Conservation (phyloP, 2,329 filamentous ascomycete species). For the Amauroascus niger region DNA sequence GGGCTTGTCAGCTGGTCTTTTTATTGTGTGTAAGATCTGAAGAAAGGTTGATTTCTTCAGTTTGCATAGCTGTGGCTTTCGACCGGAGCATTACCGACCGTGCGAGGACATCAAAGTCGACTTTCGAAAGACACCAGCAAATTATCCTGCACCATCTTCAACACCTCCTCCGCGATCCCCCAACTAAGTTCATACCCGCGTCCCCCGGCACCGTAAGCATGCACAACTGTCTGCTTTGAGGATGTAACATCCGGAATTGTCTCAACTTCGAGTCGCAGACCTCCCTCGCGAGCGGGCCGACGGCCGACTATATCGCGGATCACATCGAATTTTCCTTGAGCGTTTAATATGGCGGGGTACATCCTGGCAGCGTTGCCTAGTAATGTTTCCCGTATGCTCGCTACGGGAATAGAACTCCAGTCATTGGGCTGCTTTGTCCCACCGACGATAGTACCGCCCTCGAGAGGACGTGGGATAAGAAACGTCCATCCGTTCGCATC, state of each 20-base stretch:
- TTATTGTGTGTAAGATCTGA: too few species aligned
- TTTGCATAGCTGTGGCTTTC: too few species aligned
- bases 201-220: constrained; percentile 53
- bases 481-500: constrained; percentile 57
- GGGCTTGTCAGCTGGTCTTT: too few species aligned
- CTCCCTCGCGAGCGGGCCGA: constrained; percentile 38
- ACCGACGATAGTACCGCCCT: constrained; percentile 56
- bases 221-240: constrained; percentile 31
- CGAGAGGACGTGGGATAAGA: constrained; percentile 51
- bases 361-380: constrained; percentile 36
- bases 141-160: constrained; percentile 30
- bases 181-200: constrained; percentile 54
- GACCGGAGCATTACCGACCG: too few species aligned
- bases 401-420: constrained; percentile 44
- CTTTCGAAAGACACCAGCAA: not conserved
- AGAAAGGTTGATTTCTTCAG: not conserved
- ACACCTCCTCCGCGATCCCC: constrained; percentile 48
- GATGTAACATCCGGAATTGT: constrained; percentile 19
- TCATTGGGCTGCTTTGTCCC: constrained; percentile 55
- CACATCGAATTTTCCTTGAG: constrained; percentile 33
- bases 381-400: constrained; percentile 40
- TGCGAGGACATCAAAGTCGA: constrained; percentile 3
- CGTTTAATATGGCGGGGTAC: constrained; percentile 34
- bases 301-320: constrained; percentile 40
- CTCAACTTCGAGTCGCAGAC: constrained; percentile 47